Percentiles rank a stretch among this genome's conserved stretches.
phyloP scores from a whole-genome alignment of 1,284 basidiomycete genomes.

The Sporisorium iseilematis-ciliati region DNA sequence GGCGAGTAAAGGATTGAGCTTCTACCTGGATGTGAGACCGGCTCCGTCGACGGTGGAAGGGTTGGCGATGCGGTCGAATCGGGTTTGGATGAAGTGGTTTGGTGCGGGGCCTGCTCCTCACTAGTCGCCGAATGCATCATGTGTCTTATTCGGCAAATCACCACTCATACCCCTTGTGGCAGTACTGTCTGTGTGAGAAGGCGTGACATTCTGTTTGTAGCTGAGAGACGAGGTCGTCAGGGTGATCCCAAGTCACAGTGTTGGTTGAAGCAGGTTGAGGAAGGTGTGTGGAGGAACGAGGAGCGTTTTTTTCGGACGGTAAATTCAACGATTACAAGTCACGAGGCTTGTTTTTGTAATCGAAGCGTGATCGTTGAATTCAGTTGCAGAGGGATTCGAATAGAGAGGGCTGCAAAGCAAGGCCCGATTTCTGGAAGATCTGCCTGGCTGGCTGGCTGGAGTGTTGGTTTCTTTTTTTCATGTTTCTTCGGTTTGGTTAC shows the following conservation, averaged over 20 bases:
- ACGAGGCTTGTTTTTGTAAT: constrained; percentile 8
- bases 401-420: too few species aligned
- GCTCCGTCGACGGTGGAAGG: constrained; percentile 93
- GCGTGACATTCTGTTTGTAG: background rate
- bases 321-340: too few species aligned
- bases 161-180: background rate
- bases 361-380: constrained; percentile 18
- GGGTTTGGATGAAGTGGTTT: constrained; percentile 44
- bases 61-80: constrained; percentile 76
- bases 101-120: constrained; percentile 30
- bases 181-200: background rate
- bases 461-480: constrained; percentile 9
- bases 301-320: background rate
- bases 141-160: background rate
- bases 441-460: background rate
- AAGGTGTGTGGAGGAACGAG: background rate
- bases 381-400: background rate
- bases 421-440: constrained; percentile 6
- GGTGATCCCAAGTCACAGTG: too few species aligned
- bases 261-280: background rate
- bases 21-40: constrained; percentile 93
- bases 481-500: background rate
- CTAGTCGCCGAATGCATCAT: background rate
- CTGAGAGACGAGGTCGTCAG: background rate
- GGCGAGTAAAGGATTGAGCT: constrained; percentile 75